These are phyloP conservation scores for Lipomyces yamanashiensis DNA, from an alignment of 805 yeast species.

Conservation along the genomic window DNA sequence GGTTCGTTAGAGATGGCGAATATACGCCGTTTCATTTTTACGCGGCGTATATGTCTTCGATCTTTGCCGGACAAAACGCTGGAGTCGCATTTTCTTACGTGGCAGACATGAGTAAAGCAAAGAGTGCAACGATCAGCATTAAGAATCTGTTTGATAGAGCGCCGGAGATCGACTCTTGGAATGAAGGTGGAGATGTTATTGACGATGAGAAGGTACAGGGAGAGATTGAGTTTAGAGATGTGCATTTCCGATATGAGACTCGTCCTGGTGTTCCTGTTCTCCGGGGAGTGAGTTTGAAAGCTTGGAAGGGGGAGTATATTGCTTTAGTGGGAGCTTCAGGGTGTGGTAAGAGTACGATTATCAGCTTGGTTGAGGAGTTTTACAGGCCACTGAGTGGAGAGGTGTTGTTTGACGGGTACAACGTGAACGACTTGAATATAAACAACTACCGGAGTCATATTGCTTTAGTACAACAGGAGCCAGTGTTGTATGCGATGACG, in stretches of 20 bases:
- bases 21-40: conserved; percentile 46
- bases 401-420: conserved; percentile 82
- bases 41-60: conserved; percentile 47
- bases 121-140: conserved; percentile 46
- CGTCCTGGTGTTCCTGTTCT: conserved; percentile 41
- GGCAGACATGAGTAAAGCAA: conserved; percentile 53
- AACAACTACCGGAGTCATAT: conserved; percentile 56
- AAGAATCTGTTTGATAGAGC: conserved; percentile 43
- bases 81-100: conserved; percentile 50
- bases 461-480: conserved; percentile 69
- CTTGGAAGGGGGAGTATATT: conserved; percentile 80
- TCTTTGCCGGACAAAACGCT: conserved; percentile 52
- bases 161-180: conserved; percentile 48
- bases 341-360: conserved; percentile 50
- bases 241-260: conserved; percentile 43
- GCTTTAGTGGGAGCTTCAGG: conserved; percentile 94
- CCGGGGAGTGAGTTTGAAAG: conserved; percentile 37
- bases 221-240: conserved; percentile 54
- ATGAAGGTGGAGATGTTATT: conserved; percentile 39
- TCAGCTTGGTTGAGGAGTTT: conserved; percentile 61
- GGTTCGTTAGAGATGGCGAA: conserved; percentile 43
- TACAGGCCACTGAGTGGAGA: conserved; percentile 54
- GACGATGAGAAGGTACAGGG: conserved; percentile 50
- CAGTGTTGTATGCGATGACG: conserved; percentile 70
- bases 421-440: conserved; percentile 66